Base-by-base conservation (phyloP, 768 basidiomycete species). In the Fistulinella prunicolor region DNA sequence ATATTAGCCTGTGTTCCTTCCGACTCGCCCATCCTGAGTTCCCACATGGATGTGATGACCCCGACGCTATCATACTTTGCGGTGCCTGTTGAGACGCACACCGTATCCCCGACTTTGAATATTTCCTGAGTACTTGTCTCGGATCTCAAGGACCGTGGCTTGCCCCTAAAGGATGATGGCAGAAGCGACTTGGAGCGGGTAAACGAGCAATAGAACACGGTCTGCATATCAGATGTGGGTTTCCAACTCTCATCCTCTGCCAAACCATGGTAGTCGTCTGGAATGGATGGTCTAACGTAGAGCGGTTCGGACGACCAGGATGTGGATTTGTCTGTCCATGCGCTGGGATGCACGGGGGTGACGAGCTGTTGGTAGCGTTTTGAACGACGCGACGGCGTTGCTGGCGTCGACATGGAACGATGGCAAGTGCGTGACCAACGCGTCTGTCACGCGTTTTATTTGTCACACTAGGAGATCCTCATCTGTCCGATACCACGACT, bases 1-100 rank as follows among this genome's bases (percentile, higher is more conserved):
- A 83, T 80, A 41, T 69, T 74, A 30, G 64, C 56, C 20, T 44
- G 55, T 2, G 58, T 63, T n/a, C 61, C 60, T 29, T 70, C 64
- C 20, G 44, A 57, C 0, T 60, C 60, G 8, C 66, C 68, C 2
- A 47, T 68, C 44, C 39, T 47, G 54, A 58, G 65, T 7, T 85
- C 78, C 84, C 86, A 89, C 73, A 91, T 79, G 0, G 83, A 72
- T 16, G 79, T 69, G 39, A 91, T 82, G 35, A 89, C 81, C 4
- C 79, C 89, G 42, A 89, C 69, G 52, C 86, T 88, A 0, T 81
- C 79, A 10, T 71, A 70, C 28, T 62, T 71, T 17, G 66, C 70
- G 4, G 73, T 57, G 6, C 62, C 59, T 2, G 77, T 74, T 37
- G 78, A 70, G 17, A 90, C 72, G 29, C 82, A 73, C 3, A 90